A percentile compares a stretch with the other conserved stretches of the same genome.
Conservation (phyloP, 208 protist species). For the Lotmaria passim region DNA sequence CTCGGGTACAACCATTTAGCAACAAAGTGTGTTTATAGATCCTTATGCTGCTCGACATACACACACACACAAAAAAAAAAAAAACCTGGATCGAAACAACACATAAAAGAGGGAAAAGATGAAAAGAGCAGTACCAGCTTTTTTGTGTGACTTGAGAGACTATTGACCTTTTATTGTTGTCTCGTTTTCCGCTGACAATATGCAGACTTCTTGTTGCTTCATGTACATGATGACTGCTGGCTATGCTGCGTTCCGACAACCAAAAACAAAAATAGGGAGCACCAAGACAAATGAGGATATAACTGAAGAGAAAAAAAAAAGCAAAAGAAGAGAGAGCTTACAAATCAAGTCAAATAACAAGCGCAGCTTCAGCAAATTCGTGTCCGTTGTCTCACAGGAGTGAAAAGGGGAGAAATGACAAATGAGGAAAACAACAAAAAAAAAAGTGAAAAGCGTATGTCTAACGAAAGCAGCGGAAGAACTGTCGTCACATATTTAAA, state of each 20-base stretch:
- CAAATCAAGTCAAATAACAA: background rate
- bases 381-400: background rate
- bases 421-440: no score
- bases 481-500: no score
- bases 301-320: conserved; percentile 7
- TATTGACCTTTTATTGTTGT: background rate
- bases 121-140: conserved; percentile 13
- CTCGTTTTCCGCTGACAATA: background rate
- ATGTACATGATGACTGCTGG: background rate
- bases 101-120: background rate
- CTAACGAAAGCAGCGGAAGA: background rate
- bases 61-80: background rate
- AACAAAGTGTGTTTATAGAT: conserved; percentile 4
- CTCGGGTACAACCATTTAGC: background rate
- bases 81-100: background rate
- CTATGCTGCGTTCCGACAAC: background rate
- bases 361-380: background rate
- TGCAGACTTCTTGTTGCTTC: background rate
- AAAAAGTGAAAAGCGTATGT: background rate
- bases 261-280: background rate
- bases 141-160: background rate
- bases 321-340: background rate
- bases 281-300: conserved; percentile 5
- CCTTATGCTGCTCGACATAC: background rate
- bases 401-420: background rate